Evolutionary conservation across 129 eudicot species (phyloP).

Genomic region (Saposhnikovia divaricata): DNA sequence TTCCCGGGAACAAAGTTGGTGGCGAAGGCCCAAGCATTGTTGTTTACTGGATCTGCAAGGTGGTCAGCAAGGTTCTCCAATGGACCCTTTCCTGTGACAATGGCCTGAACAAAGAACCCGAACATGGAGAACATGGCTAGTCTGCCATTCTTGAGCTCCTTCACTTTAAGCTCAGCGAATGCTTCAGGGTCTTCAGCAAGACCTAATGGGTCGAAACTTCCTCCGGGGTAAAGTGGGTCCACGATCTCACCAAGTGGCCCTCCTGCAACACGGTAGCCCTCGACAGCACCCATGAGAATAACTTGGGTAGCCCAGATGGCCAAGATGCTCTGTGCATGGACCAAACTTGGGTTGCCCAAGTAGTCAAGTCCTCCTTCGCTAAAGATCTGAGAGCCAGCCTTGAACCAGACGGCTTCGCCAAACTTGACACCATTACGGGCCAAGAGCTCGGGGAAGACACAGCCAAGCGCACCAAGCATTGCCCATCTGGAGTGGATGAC

Average conservation of each 20-base stretch:
- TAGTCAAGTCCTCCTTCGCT: constrained; percentile 17
- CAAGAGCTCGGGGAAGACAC: constrained; percentile 19
- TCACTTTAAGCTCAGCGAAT: constrained; percentile 12
- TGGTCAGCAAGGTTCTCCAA: constrained; percentile 16
- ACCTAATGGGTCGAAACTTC: constrained; percentile 17
- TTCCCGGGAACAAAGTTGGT: constrained; percentile 25
- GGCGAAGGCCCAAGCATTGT: constrained; percentile 33
- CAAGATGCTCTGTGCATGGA: constrained; percentile 18
- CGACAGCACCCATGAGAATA: constrained; percentile 14
- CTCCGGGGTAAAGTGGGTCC: constrained; percentile 17
- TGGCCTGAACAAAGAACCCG: constrained; percentile 18
- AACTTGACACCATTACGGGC: constrained; percentile 16
- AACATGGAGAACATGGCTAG: constrained; percentile 18
- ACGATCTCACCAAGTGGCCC: constrained; percentile 13
- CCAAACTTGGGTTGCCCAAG: constrained; percentile 16
- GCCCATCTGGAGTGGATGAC: constrained; percentile 16
- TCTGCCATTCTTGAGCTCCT: constrained; percentile 15
- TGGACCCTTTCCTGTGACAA: constrained; percentile 17
- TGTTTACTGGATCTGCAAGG: constrained; percentile 36
- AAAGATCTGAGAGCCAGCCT: constrained; percentile 12
- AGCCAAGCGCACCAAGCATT: constrained; percentile 18
- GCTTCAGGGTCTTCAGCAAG: constrained; percentile 17
- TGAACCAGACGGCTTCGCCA: constrained; percentile 18
- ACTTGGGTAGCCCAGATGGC: constrained; percentile 18
- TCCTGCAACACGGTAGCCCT: constrained; percentile 17